Evolutionary conservation across 2,329 filamentous ascomycete genomes (phyloP).

Genomic region (Scedosporium dehoogii): DNA sequence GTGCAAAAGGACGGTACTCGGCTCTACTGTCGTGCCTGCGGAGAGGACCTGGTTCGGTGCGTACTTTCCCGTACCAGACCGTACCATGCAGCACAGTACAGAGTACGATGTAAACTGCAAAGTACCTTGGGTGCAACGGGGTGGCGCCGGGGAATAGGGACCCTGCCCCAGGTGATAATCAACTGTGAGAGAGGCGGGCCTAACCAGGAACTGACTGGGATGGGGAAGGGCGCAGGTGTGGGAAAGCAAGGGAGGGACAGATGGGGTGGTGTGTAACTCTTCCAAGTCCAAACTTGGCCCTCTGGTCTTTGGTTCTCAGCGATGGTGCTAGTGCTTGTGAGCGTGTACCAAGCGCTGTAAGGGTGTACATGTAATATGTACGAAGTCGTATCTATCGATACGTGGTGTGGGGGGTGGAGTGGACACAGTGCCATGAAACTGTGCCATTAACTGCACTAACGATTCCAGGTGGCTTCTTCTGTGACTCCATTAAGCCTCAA

Average conservation of each 20-base stretch:
- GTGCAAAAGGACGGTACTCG: background rate
- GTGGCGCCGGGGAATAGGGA: background rate
- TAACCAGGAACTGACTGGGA: background rate
- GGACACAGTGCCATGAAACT: no score
- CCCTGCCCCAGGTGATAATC: background rate
- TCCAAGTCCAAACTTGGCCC: background rate
- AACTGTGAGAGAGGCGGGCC: background rate
- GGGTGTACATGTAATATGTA: background rate
- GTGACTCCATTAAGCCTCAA: no score
- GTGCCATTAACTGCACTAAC: no score
- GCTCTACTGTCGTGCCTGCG: background rate
- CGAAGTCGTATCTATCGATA: background rate
- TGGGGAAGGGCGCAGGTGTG: background rate
- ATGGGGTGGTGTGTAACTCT: background rate
- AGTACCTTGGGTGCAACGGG: background rate
- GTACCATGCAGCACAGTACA: background rate
- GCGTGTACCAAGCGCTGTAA: background rate
- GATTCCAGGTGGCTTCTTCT: no score
- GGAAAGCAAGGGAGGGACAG: background rate
- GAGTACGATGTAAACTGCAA: background rate
- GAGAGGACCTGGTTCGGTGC: background rate
- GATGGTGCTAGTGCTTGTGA: background rate
- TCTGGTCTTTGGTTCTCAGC: background rate
- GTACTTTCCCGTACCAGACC: background rate
- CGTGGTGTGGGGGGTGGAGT: no score